These are phyloP conservation scores for Thermothelomyces thermophilus DNA, from an alignment of 2,329 filamentous ascomycete genomes.

Conservation along the genomic window DNA sequence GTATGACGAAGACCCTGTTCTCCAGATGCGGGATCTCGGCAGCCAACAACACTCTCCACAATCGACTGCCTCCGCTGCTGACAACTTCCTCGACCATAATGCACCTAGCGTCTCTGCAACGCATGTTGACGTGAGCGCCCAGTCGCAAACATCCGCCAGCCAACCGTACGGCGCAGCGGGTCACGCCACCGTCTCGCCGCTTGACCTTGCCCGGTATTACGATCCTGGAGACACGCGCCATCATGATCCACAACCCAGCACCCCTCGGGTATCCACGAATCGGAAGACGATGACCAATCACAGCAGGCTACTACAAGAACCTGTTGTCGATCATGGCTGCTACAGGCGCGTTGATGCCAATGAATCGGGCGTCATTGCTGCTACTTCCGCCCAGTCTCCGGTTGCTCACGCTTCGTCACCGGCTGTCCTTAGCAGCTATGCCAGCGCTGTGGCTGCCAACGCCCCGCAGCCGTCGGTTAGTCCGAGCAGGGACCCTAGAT, in stretches of 20 bases:
- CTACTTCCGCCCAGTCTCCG: not conserved
- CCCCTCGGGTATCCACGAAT: not conserved
- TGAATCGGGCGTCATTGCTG: not conserved
- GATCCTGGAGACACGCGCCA: conserved; percentile 4
- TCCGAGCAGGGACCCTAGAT: conserved; percentile 12
- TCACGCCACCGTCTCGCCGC: not conserved
- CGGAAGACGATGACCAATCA: conserved; percentile 7
- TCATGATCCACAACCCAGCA: not conserved
- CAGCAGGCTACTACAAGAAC: conserved; percentile 3
- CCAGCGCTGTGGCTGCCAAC: conserved; percentile 15
- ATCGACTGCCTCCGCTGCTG: not conserved
- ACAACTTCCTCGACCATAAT: not conserved
- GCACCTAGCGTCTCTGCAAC: not conserved
- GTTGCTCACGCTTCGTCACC: not conserved
- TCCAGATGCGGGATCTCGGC: conserved; percentile 20
- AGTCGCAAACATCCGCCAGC: not conserved
- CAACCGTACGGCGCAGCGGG: not conserved
- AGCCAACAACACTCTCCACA: conserved; percentile 16
- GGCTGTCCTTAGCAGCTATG: not conserved
- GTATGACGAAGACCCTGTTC: conserved; percentile 38
- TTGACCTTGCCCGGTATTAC: conserved; percentile 4
- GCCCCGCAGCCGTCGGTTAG: conserved; percentile 16
- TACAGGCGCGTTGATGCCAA: not conserved
- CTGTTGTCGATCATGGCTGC: not conserved
- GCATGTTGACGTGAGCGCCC: not conserved